phyloP scores from a whole-genome alignment of 108 stramenopile species.

The Seminavis robusta region DNA sequence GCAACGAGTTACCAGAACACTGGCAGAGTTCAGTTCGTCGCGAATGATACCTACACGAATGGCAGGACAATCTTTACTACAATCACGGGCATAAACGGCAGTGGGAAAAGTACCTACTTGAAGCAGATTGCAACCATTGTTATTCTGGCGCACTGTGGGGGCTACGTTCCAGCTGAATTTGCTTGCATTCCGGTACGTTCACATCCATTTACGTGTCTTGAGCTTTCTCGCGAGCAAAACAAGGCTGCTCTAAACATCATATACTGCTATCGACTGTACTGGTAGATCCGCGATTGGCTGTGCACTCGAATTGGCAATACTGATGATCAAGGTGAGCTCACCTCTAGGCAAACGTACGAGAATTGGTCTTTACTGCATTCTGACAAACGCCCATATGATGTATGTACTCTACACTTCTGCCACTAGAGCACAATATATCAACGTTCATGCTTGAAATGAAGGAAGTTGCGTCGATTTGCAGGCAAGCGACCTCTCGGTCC shows the following conservation, averaged over 20 bases:
- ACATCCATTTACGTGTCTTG: not conserved
- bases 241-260: no score
- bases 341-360: no score
- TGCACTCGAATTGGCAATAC: conserved; percentile 85
- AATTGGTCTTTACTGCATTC: no score
- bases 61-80: conserved; percentile 63
- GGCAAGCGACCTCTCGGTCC: conserved; percentile 68
- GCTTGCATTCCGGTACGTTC: conserved; percentile 65
- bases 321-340: conserved; percentile 88
- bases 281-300: conserved; percentile 68
- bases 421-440: conserved; percentile 81
- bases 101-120: conserved; percentile 86
- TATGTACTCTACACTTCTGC: no score
- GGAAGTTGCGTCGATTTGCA: conserved; percentile 88
- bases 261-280: conserved; percentile 7
- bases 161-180: conserved; percentile 90
- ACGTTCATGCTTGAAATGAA: conserved; percentile 96
- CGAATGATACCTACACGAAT: conserved; percentile 78
- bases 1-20: conserved; percentile 20
- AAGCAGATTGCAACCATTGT: conserved; percentile 89
- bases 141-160: conserved; percentile 91
- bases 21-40: conserved; percentile 32
- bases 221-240: not conserved
- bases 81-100: conserved; percentile 82
- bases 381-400: no score